Conservation (phyloP, 2,329 filamentous ascomycete genomes). For the Xylariales sp. region DNA sequence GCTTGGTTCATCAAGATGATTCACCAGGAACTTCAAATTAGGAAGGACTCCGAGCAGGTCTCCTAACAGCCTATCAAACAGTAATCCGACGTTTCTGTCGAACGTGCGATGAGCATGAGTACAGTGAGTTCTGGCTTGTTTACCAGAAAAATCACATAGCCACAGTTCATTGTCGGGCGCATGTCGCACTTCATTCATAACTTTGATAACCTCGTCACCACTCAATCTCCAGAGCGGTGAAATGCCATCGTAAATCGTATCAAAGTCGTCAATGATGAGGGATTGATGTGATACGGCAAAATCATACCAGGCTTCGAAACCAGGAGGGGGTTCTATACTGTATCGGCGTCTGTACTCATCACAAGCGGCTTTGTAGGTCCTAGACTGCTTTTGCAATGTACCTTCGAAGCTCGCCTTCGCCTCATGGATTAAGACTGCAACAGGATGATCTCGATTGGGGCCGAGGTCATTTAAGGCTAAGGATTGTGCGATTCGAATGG, state of each 20-base stretch:
- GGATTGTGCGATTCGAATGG: constrained; percentile 17
- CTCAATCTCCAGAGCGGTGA: constrained; percentile 36
- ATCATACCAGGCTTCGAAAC: constrained; percentile 42
- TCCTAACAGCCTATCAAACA: too few species aligned
- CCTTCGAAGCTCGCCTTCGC: constrained; percentile 26
- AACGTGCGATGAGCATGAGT: constrained; percentile 26
- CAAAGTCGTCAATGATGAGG: constrained; percentile 46
- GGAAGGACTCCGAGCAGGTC: constrained; percentile 25
- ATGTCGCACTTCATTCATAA: constrained; percentile 22
- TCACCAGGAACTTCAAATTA: constrained; percentile 38
- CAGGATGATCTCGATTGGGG: background rate
- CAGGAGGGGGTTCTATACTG: constrained; percentile 35
- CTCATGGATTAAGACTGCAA: constrained; percentile 26
- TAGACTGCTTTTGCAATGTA: constrained; percentile 32
- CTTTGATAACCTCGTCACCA: constrained; percentile 26
- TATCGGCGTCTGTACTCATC: constrained; percentile 41
- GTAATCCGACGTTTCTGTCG: constrained; percentile 27
- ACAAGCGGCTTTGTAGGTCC: constrained; percentile 27
- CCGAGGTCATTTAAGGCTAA: background rate
- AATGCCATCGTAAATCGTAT: constrained; percentile 35
- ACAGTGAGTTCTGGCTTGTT: constrained; percentile 25
- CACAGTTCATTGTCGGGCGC: constrained; percentile 30
- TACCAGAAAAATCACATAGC: constrained; percentile 28
- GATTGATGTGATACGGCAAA: constrained; percentile 36
- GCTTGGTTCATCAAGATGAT: constrained; percentile 43